These are phyloP conservation scores for Metschnikowia chrysomelidarum DNA, from an alignment of 805 yeast species.

Conservation along the genomic window DNA sequence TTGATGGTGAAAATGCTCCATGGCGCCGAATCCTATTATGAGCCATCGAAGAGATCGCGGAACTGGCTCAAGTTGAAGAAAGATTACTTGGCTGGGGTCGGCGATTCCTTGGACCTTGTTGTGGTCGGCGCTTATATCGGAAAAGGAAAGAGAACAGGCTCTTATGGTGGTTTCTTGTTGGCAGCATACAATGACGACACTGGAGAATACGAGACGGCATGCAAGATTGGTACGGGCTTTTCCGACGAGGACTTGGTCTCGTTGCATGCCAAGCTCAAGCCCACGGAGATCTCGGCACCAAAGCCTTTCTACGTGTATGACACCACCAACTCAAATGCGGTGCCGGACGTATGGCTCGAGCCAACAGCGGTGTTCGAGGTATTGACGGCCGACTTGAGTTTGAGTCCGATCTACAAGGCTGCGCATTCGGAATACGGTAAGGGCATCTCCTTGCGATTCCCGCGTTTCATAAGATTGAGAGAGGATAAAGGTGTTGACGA, in stretches of 20 bases:
- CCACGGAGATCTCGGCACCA: constrained; percentile 63
- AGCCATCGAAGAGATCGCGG: constrained; percentile 91
- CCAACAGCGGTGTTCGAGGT: constrained; percentile 85
- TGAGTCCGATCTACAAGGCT: constrained; percentile 87
- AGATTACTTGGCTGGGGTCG: constrained; percentile 92
- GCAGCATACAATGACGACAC: constrained; percentile 89
- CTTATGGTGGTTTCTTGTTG: constrained; percentile 89
- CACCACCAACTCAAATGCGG: constrained; percentile 54
- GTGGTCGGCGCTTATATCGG: constrained; percentile 95
- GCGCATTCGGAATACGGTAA: constrained; percentile 69
- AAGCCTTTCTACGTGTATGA: constrained; percentile 69
- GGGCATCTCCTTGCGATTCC: constrained; percentile 87
- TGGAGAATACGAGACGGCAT: constrained; percentile 91
- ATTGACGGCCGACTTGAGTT: constrained; percentile 83
- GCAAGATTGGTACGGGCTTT: constrained; percentile 97
- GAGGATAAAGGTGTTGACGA: constrained; percentile 86
- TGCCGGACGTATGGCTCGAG: constrained; percentile 94
- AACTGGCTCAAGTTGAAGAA: constrained; percentile 96
- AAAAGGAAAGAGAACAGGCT: constrained; percentile 90
- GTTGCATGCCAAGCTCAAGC: constrained; percentile 59
- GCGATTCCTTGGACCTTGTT: constrained; percentile 90
- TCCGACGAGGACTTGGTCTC: constrained; percentile 75
- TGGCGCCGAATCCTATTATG: constrained; percentile 79
- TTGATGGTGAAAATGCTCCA: constrained; percentile 89
- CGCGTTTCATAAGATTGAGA: constrained; percentile 77